A percentile compares a stretch with the other conserved stretches of the same genome.
Evolutionary conservation across 2,329 filamentous ascomycete genomes (phyloP).

Genomic region (Metarhizium rileyi): DNA sequence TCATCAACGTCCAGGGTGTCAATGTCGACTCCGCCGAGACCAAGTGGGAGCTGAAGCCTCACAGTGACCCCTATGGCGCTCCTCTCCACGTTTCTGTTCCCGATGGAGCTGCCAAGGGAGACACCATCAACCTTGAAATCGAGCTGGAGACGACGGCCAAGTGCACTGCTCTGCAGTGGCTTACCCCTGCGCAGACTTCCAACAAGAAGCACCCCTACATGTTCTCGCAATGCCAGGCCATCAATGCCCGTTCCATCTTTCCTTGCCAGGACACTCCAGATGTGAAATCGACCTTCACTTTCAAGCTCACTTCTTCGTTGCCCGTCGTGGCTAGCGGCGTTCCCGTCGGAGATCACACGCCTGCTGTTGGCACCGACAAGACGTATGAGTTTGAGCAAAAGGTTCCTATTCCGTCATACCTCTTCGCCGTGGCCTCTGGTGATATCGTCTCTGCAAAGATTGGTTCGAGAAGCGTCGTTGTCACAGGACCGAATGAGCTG

Average conservation of each 20-base stretch:
- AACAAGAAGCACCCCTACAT: conserved; percentile 96
- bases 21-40: conserved; percentile 54
- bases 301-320: conserved; percentile 76
- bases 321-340: conserved; percentile 91
- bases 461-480: conserved; percentile 75
- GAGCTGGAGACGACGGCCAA: conserved; percentile 71
- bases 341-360: conserved; percentile 34
- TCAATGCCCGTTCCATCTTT: conserved; percentile 87
- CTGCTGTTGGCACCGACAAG: conserved; percentile 38
- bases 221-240: conserved; percentile 97
- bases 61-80: conserved; percentile 63
- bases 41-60: conserved; percentile 61
- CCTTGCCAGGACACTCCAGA: conserved; percentile 97
- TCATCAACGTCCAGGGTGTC: conserved; percentile 63
- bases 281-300: conserved; percentile 90
- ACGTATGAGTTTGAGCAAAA: conserved; percentile 82
- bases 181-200: conserved; percentile 84
- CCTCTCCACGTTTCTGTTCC: conserved; percentile 58
- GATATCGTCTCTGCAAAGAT: conserved; percentile 81
- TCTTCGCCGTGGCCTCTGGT: conserved; percentile 84
- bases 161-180: conserved; percentile 91
- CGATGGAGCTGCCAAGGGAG: conserved; percentile 41
- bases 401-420: conserved; percentile 86
- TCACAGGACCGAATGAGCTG: conserved; percentile 81
- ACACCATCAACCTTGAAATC: conserved; percentile 49